Evolutionary conservation across 108 stramenopile species (phyloP), one percentile per base, ranked within the genome.

Genomic region (Skeletonema tropicum): DNA sequence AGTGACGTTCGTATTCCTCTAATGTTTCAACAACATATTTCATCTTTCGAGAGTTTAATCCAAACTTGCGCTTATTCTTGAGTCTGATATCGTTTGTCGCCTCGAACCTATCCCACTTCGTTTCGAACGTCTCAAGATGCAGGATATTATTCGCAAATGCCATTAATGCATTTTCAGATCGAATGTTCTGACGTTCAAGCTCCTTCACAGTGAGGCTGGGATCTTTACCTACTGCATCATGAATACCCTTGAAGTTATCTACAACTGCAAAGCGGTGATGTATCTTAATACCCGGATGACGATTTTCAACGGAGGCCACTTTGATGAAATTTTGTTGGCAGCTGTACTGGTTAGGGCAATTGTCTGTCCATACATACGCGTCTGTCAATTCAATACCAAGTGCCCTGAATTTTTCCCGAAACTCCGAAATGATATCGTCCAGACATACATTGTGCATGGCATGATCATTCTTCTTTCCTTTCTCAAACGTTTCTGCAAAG

Each of bases 401-500:
- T 13, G 5, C 26, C 25, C 57, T 26, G 2, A 66, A 48, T 15
- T 41, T 5, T 9, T 3, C 11, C 6, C 19, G 0, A 7, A 36
- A 74, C 3, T 66, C 3, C 10, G 1, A 0, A 29, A 74, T 66
- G n/a, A 74, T 26, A 3, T 64, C 33, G 12, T 74, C 73, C 2
- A 74, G 31, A 13, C 29, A 66, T 21, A 38, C 38, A 15, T 74
- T 66, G 55, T 74, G 73, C 73, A 74, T 74, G 0, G 30, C 42
- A 29, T 66, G 64, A 58, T 74, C 73, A 59, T 52, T 58, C 45
- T 74, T 74, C 19, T 73, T 74, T 6, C 73, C 64, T 17, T 49
- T 74, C 23, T 38, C 41, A 29, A 66, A 14, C 13, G 71, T 38
- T 13, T 9, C 62, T 39, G 63, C 42, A 21, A 73, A 49, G 36